Evolutionary conservation across 495 filamentous ascomycete genomes (phyloP).

Genomic region (Tuber microsphaerosporum): DNA sequence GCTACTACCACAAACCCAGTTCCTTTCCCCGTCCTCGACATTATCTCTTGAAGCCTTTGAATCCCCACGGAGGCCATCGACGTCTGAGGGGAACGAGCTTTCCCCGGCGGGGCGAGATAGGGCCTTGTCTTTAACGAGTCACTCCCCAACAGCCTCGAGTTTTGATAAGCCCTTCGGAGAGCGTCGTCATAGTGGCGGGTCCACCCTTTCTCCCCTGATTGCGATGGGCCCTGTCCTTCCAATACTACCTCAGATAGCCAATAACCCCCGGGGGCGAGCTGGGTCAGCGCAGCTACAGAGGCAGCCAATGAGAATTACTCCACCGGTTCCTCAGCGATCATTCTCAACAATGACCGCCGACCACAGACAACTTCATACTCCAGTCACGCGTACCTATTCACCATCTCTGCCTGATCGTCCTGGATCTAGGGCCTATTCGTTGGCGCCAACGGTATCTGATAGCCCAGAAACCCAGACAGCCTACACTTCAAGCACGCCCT

Average conservation of each 20-base stretch:
- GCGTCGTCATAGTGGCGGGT: conserved; percentile 53
- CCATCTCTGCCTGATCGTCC: conserved; percentile 12
- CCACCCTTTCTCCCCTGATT: conserved; percentile 50
- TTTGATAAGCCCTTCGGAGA: conserved; percentile 35
- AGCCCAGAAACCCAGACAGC: conserved; percentile 34
- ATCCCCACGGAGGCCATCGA: conserved; percentile 29
- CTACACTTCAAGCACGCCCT: conserved; percentile 28
- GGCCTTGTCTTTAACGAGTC: conserved; percentile 37
- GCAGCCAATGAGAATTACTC: conserved; percentile 21
- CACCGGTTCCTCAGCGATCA: conserved; percentile 32
- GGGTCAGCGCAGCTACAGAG: conserved; percentile 30
- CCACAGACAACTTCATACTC: conserved; percentile 22
- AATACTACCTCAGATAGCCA: conserved; percentile 42
- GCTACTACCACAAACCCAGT: conserved; percentile 16
- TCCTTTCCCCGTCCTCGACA: conserved; percentile 23
- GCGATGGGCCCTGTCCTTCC: conserved; percentile 48
- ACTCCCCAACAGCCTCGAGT: conserved; percentile 32
- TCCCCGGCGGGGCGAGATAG: conserved; percentile 26
- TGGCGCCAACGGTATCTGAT: conserved; percentile 30
- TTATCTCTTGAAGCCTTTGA: conserved; percentile 33
- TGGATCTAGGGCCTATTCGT: conserved; percentile 26
- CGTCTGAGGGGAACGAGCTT: conserved; percentile 14
- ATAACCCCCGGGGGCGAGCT: conserved; percentile 29
- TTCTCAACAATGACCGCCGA: conserved; percentile 21
- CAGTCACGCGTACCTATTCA: conserved; percentile 17